Evolutionary conservation across 495 filamentous ascomycete species (phyloP).

Genomic region (Penicillium diatomitis): DNA sequence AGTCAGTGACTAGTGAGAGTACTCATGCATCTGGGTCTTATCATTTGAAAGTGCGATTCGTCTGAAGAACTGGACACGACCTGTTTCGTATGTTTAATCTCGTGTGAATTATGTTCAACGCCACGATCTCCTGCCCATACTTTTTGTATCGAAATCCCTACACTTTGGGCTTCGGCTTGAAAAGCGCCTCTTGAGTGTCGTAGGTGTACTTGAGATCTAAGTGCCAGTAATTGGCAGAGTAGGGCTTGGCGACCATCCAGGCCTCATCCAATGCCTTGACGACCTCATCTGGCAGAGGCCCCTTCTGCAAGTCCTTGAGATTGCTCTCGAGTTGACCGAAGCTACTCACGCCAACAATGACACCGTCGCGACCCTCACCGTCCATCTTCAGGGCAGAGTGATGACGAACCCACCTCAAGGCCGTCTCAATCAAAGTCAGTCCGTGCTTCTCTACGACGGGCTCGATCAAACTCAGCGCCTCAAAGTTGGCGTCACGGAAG

Average conservation of each 20-base stretch:
- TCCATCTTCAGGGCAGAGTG: conserved; percentile 72
- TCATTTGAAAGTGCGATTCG: no score
- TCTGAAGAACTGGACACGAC: no score
- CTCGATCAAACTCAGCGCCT: conserved; percentile 66
- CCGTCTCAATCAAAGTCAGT: conserved; percentile 73
- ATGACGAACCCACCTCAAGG: conserved; percentile 71
- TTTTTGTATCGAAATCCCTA: not conserved
- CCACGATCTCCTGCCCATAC: not conserved
- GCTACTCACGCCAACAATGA: conserved; percentile 73
- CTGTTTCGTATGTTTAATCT: no score
- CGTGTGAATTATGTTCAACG: not conserved
- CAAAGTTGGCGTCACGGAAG: conserved; percentile 71
- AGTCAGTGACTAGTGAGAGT: no score
- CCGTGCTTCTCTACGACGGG: conserved; percentile 63
- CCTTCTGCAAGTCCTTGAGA: conserved; percentile 71
- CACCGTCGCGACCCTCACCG: conserved; percentile 63
- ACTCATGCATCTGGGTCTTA: no score
- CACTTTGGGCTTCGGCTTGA: conserved; percentile 29
- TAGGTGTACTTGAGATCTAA: conserved; percentile 67
- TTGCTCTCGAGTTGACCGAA: conserved; percentile 68
- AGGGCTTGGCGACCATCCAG: conserved; percentile 52
- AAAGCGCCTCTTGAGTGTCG: conserved; percentile 59
- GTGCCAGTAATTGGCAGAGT: conserved; percentile 70
- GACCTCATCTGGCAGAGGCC: conserved; percentile 78
- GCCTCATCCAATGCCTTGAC: conserved; percentile 73